phyloP scores from a whole-genome alignment of 371 early-diverging fungal genomes.

The Lichtheimia hyalospora region DNA sequence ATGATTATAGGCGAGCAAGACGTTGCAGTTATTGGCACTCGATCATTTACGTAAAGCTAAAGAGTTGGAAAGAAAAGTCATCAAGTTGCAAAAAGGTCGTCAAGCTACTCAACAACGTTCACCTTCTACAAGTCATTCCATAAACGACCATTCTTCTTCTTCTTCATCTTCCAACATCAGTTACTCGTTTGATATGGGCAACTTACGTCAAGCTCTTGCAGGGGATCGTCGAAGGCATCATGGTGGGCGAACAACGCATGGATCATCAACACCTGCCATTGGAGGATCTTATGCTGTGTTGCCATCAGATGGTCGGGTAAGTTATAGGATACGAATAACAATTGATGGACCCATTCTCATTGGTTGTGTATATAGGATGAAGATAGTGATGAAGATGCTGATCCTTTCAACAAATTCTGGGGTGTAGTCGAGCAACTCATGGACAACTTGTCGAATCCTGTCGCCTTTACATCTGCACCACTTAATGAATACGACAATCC shows the following conservation, averaged over 20 bases:
- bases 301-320: conserved; percentile 10
- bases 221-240: neutral
- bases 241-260: neutral
- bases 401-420: conserved; percentile 86
- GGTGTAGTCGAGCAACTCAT: conserved; percentile 75
- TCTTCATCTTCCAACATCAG: too few species aligned
- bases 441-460: conserved; percentile 73
- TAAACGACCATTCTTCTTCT: too few species aligned
- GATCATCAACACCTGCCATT: conserved; percentile 16
- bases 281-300: conserved; percentile 35
- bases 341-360: too few species aligned
- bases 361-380: neutral
- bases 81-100: neutral
- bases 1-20: conserved; percentile 27
- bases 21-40: conserved; percentile 23
- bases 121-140: too few species aligned
- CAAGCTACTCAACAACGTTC: too few species aligned
- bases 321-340: neutral
- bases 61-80: conserved; percentile 26
- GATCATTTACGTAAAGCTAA: conserved; percentile 37
- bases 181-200: conserved; percentile 8
- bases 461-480: conserved; percentile 75
- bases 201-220: conserved; percentile 15
- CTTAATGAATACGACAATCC: conserved; percentile 54
- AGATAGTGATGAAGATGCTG: conserved; percentile 43